Conservation (phyloP, 305 asterid species). For the Solanum aculeatissimum region DNA sequence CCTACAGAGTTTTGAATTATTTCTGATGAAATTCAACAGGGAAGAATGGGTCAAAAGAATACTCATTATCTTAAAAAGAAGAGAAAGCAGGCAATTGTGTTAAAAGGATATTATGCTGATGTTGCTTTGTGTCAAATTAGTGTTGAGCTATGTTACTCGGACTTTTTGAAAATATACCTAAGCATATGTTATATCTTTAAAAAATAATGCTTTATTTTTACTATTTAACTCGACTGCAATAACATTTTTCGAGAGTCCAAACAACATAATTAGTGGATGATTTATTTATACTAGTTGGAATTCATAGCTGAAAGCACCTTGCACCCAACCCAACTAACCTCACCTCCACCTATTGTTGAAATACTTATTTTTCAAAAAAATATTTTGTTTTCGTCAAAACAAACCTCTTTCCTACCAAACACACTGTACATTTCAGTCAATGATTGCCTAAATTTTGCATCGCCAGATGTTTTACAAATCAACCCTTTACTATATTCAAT, state of each 20-base stretch:
- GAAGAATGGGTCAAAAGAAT: not conserved
- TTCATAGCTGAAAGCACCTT: not conserved
- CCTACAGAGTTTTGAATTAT: not conserved
- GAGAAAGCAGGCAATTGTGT: not conserved
- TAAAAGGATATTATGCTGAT: not conserved
- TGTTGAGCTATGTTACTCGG: not conserved
- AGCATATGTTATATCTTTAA: fast-evolving
- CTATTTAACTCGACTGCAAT: not conserved
- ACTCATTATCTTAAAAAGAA: not conserved
- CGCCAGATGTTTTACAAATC: not conserved
- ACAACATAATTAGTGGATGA: not conserved
- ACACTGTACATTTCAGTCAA: not conserved
- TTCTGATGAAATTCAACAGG: not conserved
- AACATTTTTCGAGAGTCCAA: not conserved
- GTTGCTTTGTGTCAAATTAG: not conserved
- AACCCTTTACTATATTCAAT: not conserved
- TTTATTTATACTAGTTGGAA: not conserved
- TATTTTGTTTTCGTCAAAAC: not conserved
- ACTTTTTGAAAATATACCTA: not conserved
- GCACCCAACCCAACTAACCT: not conserved
- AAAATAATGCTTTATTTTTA: not conserved
- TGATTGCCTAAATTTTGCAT: not conserved
- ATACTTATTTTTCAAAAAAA: not conserved
- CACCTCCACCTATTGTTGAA: not conserved
- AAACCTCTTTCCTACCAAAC: not conserved